Percentiles rank a stretch among this genome's conserved stretches.
Conservation (phyloP, 495 filamentous ascomycete genomes). For the Talaromyces nanjingensis region DNA sequence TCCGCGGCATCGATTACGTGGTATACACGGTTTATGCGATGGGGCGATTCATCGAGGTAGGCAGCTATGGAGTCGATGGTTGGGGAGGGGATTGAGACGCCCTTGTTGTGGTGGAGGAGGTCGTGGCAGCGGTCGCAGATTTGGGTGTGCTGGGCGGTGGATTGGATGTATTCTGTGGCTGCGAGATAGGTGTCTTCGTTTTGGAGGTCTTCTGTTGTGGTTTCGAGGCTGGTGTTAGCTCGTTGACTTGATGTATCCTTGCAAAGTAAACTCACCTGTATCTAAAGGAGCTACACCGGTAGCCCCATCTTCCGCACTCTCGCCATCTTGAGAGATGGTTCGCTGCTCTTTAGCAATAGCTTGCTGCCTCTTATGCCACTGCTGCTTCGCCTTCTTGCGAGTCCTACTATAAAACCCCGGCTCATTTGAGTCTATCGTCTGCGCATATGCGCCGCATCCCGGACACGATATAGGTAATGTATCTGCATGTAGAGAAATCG, state of each 20-base stretch:
- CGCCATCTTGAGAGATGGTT: slow-evolving; percentile 14
- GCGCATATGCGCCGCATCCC: slow-evolving; percentile 83
- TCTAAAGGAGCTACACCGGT: background rate
- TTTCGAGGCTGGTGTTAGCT: background rate
- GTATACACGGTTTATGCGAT: slow-evolving; percentile 87
- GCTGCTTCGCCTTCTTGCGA: slow-evolving; percentile 40
- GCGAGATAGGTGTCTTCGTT: slow-evolving; percentile 25
- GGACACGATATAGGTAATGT: slow-evolving; percentile 51
- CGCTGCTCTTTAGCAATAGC: slow-evolving; percentile 28
- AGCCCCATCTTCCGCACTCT: slow-evolving; percentile 13
- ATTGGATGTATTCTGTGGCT: slow-evolving; percentile 15
- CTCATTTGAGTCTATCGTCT: slow-evolving; percentile 58
- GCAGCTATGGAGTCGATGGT: slow-evolving; percentile 67
- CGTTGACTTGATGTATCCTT: background rate
- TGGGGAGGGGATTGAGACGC: slow-evolving; percentile 66
- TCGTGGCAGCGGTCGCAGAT: slow-evolving; percentile 85
- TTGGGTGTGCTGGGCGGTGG: slow-evolving; percentile 22
- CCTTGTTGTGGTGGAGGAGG: slow-evolving; percentile 65
- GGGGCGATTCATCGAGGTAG: slow-evolving; percentile 77
- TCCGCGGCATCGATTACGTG: slow-evolving; percentile 97
- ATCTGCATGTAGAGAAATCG: slow-evolving; percentile 10
- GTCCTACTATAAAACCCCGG: slow-evolving; percentile 68
- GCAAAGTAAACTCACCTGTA: background rate
- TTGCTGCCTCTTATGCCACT: slow-evolving; percentile 31
- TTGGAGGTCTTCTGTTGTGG: background rate